Base-by-base conservation (phyloP, 306 rosid genomes). In the Medicago truncatula region DNA sequence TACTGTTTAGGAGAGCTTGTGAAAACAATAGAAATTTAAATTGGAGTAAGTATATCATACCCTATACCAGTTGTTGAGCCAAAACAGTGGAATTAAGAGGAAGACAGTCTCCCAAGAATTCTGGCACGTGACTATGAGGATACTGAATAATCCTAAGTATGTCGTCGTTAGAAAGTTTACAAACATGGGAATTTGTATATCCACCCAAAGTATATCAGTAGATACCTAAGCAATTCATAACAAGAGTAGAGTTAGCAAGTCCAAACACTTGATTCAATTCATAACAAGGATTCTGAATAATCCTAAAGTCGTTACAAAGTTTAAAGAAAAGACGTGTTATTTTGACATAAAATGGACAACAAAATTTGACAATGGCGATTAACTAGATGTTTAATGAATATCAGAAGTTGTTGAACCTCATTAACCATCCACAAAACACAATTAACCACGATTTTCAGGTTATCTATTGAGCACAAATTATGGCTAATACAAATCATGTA, bases 1-100 rank as follows among this genome's bases (percentile, higher is more conserved):
- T 28, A 28, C 31, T 28, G 31, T 28, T 3, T 28, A 28, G 31
- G 38, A 34, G 38, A 34, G 7, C 36, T 31, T 31, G 6, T 31
- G 6, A 31, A 4, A 31, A 31, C 38, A 34, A 34, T 7, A 0
- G 4, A 28, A 28, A 28, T 28, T 28, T 31, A 65, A 65, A 46
- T 15, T 52, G 49, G 39, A 75, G 69, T 63, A 64, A 23, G 52
- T 53, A 69, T 34, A 49, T 25, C 92, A 25, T 93, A 93, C 98
- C 96, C 97, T 86, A 61, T 93, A 93, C 91, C 90, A 93, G 54
- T 89, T 21, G 54, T 90, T 90, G 63, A 93, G 83, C 95, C 90
- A 90, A 74, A 76, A 50, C 50, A 93, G 89, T 9, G 98, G 98
- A 76, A 93, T 72, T 65, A 93, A 49, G 71, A 93, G 90, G 87